Percentiles rank a stretch among this genome's conserved stretches.
These are phyloP conservation scores for Colletotrichum truncatum DNA, from an alignment of 2,329 filamentous ascomycete genomes.

Conservation along the genomic window DNA sequence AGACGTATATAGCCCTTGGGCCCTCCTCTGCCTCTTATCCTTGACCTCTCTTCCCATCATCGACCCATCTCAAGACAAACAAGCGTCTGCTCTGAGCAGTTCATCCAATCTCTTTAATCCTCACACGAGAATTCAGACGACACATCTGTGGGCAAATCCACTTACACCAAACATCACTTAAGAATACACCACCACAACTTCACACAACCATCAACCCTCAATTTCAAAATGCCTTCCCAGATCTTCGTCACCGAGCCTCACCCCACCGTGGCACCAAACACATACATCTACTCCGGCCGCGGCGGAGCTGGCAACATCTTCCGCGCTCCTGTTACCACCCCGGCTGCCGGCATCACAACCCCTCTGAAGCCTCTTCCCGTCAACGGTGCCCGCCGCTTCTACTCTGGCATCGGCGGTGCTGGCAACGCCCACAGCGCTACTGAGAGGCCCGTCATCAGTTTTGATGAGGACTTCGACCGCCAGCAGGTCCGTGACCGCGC, in stretches of 20 bases:
- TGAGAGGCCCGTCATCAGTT: conserved; percentile 39
- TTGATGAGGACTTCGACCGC: conserved; percentile 33
- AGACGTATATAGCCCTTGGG: conserved; percentile 26
- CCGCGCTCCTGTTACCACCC: conserved; percentile 51
- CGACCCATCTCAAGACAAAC: conserved; percentile 16
- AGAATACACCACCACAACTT: background rate
- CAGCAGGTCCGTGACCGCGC: conserved; percentile 31
- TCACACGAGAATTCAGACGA: conserved; percentile 24
- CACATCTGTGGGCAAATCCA: background rate
- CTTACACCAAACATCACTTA: conserved; percentile 19
- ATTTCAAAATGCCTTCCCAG: conserved; percentile 48
- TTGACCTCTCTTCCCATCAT: background rate
- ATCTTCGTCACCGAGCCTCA: conserved; percentile 59
- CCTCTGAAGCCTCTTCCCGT: conserved; percentile 52
- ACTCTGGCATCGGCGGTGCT: conserved; percentile 73
- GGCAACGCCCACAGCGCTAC: conserved; percentile 73
- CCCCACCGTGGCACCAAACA: conserved; percentile 55
- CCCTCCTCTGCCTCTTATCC: conserved; percentile 8
- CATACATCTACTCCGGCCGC: conserved; percentile 62
- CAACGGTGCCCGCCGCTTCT: conserved; percentile 61
- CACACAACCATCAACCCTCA: background rate
- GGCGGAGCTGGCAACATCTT: conserved; percentile 67
- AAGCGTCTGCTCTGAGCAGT: background rate
- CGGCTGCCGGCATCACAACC: conserved; percentile 59
- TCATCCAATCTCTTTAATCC: conserved; percentile 1